These are phyloP conservation scores for Leptodermis oblonga DNA, from an alignment of 257 asterid species.

Conservation along the genomic window DNA sequence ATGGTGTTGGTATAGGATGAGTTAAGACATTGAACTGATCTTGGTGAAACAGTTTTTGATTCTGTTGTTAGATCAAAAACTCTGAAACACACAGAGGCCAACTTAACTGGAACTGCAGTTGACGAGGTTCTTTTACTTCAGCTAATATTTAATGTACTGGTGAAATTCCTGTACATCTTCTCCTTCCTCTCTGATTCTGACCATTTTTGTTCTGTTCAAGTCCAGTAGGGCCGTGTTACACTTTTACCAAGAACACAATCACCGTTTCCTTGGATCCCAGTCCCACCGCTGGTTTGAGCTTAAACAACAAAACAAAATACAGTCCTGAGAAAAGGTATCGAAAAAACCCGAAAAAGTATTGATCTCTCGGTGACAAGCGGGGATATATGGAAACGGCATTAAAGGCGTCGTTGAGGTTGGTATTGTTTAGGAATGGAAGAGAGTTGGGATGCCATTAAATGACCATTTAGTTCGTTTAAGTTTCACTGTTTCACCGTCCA, in stretches of 20 bases:
- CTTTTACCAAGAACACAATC: too few relatives aligned
- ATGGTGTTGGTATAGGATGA: neutral
- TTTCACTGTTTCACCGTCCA: neutral
- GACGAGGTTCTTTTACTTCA: slow-evolving; percentile 3
- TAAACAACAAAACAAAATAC: neutral
- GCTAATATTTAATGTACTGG: neutral
- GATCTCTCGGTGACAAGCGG: neutral
- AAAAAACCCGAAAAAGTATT: too few relatives aligned
- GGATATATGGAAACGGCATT: neutral
- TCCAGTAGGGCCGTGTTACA: neutral
- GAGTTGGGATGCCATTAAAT: neutral
- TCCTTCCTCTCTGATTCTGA: slow-evolving; percentile 16
- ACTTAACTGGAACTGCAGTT: slow-evolving; percentile 8
- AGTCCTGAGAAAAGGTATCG: neutral
- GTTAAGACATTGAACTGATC: neutral
- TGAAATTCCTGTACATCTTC: slow-evolving; percentile 11
- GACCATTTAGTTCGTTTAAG: too few relatives aligned
- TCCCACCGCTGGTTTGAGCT: neutral
- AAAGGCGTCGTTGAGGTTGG: neutral
- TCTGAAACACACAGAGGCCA: neutral
- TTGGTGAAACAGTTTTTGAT: slow-evolving; percentile 6
- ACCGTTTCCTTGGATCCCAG: neutral
- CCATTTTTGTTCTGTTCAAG: neutral
- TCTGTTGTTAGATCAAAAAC: slow-evolving; percentile 10
- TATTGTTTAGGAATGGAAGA: neutral